Evolutionary conservation across 2,329 filamentous ascomycete species (phyloP).

Genomic region (Diaporthe caulivora): DNA sequence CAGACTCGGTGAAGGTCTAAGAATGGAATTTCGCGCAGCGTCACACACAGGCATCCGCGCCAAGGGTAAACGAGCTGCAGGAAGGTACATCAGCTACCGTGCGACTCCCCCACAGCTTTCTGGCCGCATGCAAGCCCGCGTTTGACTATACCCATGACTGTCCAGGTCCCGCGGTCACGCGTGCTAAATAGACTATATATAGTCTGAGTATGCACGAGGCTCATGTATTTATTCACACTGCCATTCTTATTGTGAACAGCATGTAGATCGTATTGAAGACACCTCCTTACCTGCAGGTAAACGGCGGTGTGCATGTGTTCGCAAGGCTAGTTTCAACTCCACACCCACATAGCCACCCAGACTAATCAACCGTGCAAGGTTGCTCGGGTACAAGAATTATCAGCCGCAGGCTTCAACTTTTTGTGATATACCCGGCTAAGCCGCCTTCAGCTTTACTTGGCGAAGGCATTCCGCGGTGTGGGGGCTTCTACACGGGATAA

Average conservation of each 20-base stretch:
- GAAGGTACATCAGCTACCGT: not conserved
- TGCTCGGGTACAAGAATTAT: not conserved
- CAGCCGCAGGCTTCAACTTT: not conserved
- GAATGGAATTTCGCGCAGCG: constrained; percentile 6
- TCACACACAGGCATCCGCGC: constrained; percentile 3
- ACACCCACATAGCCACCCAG: not conserved
- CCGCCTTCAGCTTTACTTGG: not conserved
- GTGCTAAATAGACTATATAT: not conserved
- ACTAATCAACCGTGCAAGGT: not conserved
- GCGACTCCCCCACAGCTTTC: not conserved
- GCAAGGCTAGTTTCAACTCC: not conserved
- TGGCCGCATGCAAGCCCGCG: not conserved
- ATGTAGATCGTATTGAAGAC: not conserved
- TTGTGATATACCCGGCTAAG: not conserved
- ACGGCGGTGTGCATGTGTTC: not conserved
- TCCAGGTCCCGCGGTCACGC: not conserved
- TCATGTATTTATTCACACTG: not conserved
- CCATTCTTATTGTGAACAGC: not conserved
- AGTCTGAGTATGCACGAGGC: not conserved
- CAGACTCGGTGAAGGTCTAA: constrained; percentile 6
- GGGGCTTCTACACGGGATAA: no score
- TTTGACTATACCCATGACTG: not conserved
- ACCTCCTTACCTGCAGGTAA: not conserved
- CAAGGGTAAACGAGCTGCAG: not conserved
- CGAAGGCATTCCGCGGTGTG: no score